Conservation (phyloP, 192 early-diverging fungal species). For the Mortierella hygrophila region DNA sequence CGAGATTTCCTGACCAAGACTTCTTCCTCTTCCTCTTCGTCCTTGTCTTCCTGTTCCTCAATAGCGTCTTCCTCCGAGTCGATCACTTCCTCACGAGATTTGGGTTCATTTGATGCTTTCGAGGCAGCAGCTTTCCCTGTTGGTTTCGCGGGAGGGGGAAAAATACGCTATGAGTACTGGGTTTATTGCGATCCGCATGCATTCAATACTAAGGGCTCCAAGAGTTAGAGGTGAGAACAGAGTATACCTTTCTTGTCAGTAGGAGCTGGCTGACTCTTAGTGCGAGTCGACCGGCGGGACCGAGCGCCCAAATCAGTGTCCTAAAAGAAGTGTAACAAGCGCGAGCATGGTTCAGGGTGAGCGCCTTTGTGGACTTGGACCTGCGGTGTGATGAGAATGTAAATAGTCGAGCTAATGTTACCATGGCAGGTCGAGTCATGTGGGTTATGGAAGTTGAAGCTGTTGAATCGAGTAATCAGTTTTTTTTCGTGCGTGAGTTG, state of each 20-base stretch:
- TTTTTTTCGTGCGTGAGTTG: not conserved
- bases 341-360: not conserved
- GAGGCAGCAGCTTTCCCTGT: conserved; percentile 5
- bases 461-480: not conserved
- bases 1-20: not conserved
- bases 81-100: not conserved
- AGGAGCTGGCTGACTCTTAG: conserved; percentile 3
- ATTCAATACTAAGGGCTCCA: not conserved
- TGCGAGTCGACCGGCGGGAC: conserved; percentile 25
- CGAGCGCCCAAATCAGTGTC: not conserved
- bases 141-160: not conserved
- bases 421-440: conserved; percentile 5
- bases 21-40: conserved; percentile 20
- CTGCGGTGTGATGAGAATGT: not conserved
- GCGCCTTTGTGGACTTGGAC: not conserved
- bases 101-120: not conserved
- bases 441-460: not conserved
- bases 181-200: not conserved
- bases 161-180: not conserved
- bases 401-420: not conserved
- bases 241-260: conserved; percentile 8
- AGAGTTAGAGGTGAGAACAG: not conserved
- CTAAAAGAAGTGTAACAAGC: not conserved
- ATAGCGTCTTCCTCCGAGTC: conserved; percentile 3
- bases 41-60: not conserved